Percentiles rank a stretch among this genome's conserved stretches.
Conservation (phyloP, 1,284 basidiomycete genomes). For the Sphagnurus paluster region DNA sequence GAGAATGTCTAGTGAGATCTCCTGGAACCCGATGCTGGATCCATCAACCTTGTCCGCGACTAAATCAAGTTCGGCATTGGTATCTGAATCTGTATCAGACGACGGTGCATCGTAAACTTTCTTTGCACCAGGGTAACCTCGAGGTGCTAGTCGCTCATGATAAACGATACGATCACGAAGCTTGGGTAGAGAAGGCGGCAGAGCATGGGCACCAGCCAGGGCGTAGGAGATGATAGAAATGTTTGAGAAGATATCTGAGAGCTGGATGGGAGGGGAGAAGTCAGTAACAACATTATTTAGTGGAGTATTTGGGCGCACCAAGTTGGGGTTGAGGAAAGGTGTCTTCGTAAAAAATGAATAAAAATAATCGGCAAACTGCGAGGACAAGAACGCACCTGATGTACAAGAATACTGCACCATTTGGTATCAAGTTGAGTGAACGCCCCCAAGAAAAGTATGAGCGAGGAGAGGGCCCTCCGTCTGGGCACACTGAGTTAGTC, state of each 20-base stretch:
- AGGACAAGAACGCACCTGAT: conserved; percentile 28
- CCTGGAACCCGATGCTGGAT: conserved; percentile 37
- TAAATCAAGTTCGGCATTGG: conserved; percentile 18
- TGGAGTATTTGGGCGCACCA: conserved; percentile 26
- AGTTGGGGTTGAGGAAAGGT: conserved; percentile 42
- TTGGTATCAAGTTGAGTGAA: conserved; percentile 38
- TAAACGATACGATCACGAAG: conserved; percentile 42
- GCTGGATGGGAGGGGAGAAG: conserved; percentile 20
- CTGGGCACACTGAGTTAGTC: conserved; percentile 17
- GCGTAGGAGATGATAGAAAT: conserved; percentile 37
- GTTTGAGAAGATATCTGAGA: conserved; percentile 40
- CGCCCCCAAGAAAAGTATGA: conserved; percentile 35
- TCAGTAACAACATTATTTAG: not conserved
- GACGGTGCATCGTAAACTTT: conserved; percentile 3
- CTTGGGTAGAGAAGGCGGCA: conserved; percentile 36
- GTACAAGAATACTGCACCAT: conserved; percentile 43
- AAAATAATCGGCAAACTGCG: not conserved
- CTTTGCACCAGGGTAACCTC: conserved; percentile 1
- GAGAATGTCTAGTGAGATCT: conserved; percentile 35
- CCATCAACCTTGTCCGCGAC: conserved; percentile 33
- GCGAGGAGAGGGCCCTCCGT: conserved; percentile 28
- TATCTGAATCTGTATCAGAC: conserved; percentile 9
- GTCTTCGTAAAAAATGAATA: conserved; percentile 25
- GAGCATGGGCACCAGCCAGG: conserved; percentile 31
- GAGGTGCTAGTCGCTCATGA: conserved; percentile 31